Evolutionary conservation across 441 rosid genomes (phyloP).

Genomic region (Gossypium trilobum): DNA sequence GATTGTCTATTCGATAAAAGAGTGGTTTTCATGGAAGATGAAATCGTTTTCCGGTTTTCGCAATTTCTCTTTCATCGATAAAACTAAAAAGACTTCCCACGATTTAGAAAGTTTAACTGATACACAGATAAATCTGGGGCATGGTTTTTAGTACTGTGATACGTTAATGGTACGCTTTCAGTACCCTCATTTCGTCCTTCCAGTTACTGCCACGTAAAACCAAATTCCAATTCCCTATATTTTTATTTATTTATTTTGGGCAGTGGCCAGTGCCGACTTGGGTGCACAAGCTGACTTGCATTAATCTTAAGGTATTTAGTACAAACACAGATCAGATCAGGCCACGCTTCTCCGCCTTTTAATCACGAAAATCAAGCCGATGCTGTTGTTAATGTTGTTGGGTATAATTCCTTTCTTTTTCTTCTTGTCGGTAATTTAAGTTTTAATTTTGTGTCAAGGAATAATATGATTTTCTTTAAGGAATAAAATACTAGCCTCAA

Average conservation of each 20-base stretch:
- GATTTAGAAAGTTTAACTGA: neutral
- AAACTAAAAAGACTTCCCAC: neutral
- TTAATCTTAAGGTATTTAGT: slow-evolving; percentile 5
- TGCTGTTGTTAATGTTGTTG: neutral
- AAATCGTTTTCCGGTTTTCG: too few relatives aligned
- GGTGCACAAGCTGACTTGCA: slow-evolving; percentile 16
- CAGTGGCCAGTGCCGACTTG: neutral
- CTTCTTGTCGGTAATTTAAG: neutral
- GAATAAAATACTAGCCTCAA: neutral
- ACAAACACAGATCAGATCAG: slow-evolving; percentile 10
- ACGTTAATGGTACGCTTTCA: neutral
- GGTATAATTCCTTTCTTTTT: neutral
- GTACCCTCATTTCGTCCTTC: neutral
- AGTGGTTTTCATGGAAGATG: slow-evolving; percentile 4
- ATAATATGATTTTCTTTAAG: neutral
- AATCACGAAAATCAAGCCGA: neutral
- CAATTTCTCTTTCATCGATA: neutral
- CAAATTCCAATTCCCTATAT: neutral
- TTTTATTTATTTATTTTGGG: neutral
- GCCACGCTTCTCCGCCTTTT: neutral
- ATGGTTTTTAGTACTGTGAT: neutral
- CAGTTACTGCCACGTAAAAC: slow-evolving; percentile 4
- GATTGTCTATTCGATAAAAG: slow-evolving; percentile 19
- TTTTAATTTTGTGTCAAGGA: neutral
- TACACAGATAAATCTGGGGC: too few relatives aligned